A percentile compares a stretch with the other conserved stretches of the same genome.
These are phyloP conservation scores for Aspergillus hortae DNA, from an alignment of 2,329 filamentous ascomycete genomes.

Conservation along the genomic window DNA sequence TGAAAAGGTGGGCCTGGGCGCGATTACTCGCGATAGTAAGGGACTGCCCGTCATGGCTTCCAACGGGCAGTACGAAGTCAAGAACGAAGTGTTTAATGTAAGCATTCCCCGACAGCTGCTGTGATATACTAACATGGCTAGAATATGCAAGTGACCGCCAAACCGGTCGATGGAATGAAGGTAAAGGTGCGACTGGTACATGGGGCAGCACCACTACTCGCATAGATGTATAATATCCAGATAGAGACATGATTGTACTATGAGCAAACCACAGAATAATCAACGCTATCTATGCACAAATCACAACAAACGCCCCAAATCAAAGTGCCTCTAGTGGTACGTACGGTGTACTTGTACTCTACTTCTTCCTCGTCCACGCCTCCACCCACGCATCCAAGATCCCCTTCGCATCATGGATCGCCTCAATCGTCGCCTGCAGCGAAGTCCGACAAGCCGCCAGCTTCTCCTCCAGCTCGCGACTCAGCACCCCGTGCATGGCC, in stretches of 20 bases:
- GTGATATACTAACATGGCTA: background rate
- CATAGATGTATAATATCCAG: background rate
- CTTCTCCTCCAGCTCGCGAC: background rate
- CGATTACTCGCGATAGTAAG: background rate
- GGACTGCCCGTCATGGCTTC: background rate
- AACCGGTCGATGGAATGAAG: slow-evolving; percentile 7
- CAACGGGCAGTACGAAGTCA: slow-evolving; percentile 8
- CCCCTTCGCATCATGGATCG: background rate
- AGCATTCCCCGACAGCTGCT: background rate
- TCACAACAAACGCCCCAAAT: background rate
- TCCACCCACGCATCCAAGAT: background rate
- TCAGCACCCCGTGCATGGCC: background rate
- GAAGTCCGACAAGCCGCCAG: background rate
- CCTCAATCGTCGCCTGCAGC: background rate
- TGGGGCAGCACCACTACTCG: background rate
- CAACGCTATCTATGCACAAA: background rate
- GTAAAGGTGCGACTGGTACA: background rate
- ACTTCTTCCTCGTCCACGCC: background rate
- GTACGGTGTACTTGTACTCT: background rate
- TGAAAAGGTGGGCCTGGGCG: slow-evolving; percentile 15
- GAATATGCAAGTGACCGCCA: slow-evolving; percentile 14
- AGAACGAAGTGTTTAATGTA: slow-evolving; percentile 13
- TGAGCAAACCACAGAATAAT: too few species aligned
- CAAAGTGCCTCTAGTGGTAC: background rate
- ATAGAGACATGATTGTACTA: background rate